phyloP scores from a whole-genome alignment of 1,139 yeast species.

The Wickerhamomyces sp. region DNA sequence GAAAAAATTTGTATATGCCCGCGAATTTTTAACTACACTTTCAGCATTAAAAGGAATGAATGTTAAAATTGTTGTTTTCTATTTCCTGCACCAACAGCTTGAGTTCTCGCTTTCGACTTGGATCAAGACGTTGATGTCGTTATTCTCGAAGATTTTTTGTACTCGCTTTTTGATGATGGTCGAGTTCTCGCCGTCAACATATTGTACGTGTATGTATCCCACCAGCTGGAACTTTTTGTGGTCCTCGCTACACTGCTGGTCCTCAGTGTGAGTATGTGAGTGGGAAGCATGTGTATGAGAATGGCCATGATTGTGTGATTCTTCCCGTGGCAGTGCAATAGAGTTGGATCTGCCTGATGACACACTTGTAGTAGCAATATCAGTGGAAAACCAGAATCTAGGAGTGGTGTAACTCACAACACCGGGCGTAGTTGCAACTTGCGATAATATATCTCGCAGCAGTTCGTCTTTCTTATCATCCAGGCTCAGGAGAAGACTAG shows the following conservation, averaged over 20 bases:
- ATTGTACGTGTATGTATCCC: constrained; percentile 68
- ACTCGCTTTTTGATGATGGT: constrained; percentile 58
- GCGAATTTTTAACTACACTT: no score
- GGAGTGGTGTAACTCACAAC: constrained; percentile 85
- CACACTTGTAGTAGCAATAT: constrained; percentile 22
- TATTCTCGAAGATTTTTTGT: constrained; percentile 39
- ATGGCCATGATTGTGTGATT: constrained; percentile 22
- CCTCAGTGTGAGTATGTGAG: constrained; percentile 3
- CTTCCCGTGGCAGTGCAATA: constrained; percentile 24
- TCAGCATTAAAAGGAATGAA: not conserved
- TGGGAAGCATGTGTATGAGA: constrained; percentile 21
- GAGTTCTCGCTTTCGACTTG: constrained; percentile 59
- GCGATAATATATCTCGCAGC: constrained; percentile 61
- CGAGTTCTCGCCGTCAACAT: constrained; percentile 62
- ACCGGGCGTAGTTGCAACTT: constrained; percentile 68
- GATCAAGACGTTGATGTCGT: constrained; percentile 47
- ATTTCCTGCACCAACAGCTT: constrained; percentile 53
- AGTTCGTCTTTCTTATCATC: constrained; percentile 52
- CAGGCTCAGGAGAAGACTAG: constrained; percentile 62
- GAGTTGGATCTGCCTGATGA: constrained; percentile 12
- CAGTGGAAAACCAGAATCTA: constrained; percentile 69
- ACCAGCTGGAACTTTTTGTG: constrained; percentile 27
- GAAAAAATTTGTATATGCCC: not conserved
- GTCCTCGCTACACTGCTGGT: not conserved
- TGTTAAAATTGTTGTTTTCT: not conserved